Evolutionary conservation across 345 rosid species (phyloP).

Genomic region (Salix dunnii): DNA sequence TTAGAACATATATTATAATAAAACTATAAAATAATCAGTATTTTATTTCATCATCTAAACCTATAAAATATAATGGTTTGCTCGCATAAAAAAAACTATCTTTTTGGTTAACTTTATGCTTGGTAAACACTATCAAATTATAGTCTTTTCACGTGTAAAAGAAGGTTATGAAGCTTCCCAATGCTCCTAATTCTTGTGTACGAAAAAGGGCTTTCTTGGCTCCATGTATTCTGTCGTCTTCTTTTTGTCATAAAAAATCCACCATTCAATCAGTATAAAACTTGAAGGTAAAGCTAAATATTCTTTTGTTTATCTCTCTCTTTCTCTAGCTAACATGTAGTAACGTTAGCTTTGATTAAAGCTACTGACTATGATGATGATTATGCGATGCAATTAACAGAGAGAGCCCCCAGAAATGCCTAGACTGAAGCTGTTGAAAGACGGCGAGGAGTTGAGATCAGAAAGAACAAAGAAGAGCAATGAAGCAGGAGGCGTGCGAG

Average conservation of each 20-base stretch:
- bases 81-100: too few relatives aligned
- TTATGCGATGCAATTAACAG: conserved; percentile 28
- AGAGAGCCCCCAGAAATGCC: conserved; percentile 44
- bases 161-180: neutral
- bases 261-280: neutral
- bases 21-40: too few relatives aligned
- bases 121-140: neutral
- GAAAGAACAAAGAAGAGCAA: neutral
- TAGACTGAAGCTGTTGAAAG: conserved; percentile 6
- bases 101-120: neutral
- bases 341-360: neutral
- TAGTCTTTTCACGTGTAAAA: neutral
- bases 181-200: neutral
- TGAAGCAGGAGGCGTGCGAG: conserved; percentile 17
- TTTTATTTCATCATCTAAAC: too few relatives aligned
- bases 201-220: conserved; percentile 9
- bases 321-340: neutral
- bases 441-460: conserved; percentile 12
- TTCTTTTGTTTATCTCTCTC: neutral
- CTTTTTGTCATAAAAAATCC: neutral
- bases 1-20: too few relatives aligned
- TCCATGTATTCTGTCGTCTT: neutral
- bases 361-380: neutral
- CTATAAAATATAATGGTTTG: too few relatives aligned
- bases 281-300: neutral